A percentile compares a stretch with the other conserved stretches of the same genome.
phyloP scores from a whole-genome alignment of 2,329 filamentous ascomycete species.

The Calonectria multiphialidica region DNA sequence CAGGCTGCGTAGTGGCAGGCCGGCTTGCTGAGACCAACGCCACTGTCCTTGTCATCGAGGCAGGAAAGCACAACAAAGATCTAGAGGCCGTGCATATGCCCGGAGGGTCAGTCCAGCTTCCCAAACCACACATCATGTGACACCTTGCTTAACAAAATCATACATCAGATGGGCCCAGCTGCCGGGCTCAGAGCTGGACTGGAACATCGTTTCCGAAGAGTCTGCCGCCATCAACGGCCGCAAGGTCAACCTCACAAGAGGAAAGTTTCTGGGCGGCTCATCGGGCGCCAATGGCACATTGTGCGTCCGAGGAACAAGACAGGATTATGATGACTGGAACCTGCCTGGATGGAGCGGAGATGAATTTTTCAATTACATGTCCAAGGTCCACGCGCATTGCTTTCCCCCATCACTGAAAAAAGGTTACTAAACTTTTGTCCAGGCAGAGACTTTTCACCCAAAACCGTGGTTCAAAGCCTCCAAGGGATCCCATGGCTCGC shows the following conservation, averaged over 20 bases:
- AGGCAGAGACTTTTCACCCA: slow-evolving; percentile 68
- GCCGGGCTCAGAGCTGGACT: slow-evolving; percentile 61
- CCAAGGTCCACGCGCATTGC: slow-evolving; percentile 54
- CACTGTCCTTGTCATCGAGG: slow-evolving; percentile 50
- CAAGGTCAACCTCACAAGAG: slow-evolving; percentile 60
- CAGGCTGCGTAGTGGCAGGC: slow-evolving; percentile 52
- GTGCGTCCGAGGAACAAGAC: slow-evolving; percentile 61
- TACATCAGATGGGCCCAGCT: slow-evolving; percentile 54
- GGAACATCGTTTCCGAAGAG: slow-evolving; percentile 60
- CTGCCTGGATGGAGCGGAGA: slow-evolving; percentile 67
- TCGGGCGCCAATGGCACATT: slow-evolving; percentile 63
- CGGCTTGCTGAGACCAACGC: slow-evolving; percentile 49
- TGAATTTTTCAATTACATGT: slow-evolving; percentile 68
- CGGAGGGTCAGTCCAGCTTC: slow-evolving; percentile 53
- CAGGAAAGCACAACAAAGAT: slow-evolving; percentile 53
- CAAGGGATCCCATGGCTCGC: slow-evolving; percentile 59
- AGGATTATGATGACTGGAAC: slow-evolving; percentile 67
- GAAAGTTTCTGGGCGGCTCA: slow-evolving; percentile 62
- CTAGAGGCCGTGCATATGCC: slow-evolving; percentile 64
- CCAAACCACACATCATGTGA: not conserved
- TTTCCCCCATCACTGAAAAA: not conserved
- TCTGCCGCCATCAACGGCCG: slow-evolving; percentile 53
- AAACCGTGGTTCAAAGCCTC: slow-evolving; percentile 69
- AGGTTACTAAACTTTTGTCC: not conserved
- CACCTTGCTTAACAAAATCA: not conserved